These are phyloP conservation scores for Pichia sp. DNA, from an alignment of 1,139 yeast genomes.

Conservation along the genomic window DNA sequence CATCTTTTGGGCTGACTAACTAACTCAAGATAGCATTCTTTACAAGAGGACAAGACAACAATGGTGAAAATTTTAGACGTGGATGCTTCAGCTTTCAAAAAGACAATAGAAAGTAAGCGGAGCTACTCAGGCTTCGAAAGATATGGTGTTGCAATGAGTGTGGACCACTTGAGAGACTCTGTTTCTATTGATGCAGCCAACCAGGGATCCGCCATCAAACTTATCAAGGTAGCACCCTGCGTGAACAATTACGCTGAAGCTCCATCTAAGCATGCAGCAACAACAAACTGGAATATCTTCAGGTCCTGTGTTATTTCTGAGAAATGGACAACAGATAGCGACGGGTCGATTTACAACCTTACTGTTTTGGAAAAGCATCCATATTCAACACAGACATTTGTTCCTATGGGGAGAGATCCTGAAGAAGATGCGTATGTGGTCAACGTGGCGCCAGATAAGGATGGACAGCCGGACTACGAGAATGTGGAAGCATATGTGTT, in stretches of 20 bases:
- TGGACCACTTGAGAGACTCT: constrained; percentile 45
- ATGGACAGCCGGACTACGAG: constrained; percentile 55
- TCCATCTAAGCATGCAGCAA: constrained; percentile 40
- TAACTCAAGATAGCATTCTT: no score
- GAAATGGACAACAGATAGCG: constrained; percentile 37
- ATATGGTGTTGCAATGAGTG: constrained; percentile 54
- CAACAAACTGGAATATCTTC: constrained; percentile 79
- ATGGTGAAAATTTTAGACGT: constrained; percentile 10
- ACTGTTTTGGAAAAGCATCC: constrained; percentile 89
- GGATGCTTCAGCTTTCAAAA: constrained; percentile 5
- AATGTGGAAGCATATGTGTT: constrained; percentile 66
- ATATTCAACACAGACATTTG: constrained; percentile 80
- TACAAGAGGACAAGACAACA: no score
- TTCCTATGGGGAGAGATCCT: constrained; percentile 73
- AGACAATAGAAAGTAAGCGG: constrained; percentile 15
- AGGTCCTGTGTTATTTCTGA: constrained; percentile 73
- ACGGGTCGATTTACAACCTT: constrained; percentile 41
- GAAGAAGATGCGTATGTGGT: constrained; percentile 60
- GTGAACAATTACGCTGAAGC: constrained; percentile 46
- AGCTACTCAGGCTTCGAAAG: constrained; percentile 38
- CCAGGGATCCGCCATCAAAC: constrained; percentile 88
- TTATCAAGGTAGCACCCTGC: constrained; percentile 68
- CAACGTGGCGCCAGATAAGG: constrained; percentile 61
- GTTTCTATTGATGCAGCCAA: constrained; percentile 58
- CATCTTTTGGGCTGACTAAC: not conserved